Evolutionary conservation across 2,329 filamentous ascomycete species (phyloP).

Genomic region (Thermochaetoides dissita): DNA sequence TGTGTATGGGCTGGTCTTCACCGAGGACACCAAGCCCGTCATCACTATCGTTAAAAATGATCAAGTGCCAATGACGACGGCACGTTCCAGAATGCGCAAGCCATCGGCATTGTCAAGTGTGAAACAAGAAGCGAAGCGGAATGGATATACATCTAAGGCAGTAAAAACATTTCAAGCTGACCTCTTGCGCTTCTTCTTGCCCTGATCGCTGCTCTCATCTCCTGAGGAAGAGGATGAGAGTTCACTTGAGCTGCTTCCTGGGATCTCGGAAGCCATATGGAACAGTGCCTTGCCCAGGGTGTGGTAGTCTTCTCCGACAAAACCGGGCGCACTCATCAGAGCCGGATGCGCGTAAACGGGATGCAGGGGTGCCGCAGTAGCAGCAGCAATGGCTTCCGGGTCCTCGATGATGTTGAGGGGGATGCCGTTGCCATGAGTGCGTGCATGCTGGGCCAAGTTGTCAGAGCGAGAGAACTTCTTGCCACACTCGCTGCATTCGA

Average conservation of each 20-base stretch:
- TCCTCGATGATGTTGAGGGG: slow-evolving; percentile 80
- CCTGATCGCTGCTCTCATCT: slow-evolving; percentile 36
- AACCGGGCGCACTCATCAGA: not conserved
- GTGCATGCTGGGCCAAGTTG: slow-evolving; percentile 89
- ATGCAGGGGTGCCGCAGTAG: slow-evolving; percentile 14
- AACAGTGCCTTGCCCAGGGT: slow-evolving; percentile 66
- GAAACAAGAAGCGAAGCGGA: slow-evolving; percentile 18
- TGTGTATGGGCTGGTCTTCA: not conserved
- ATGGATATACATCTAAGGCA: too few species aligned
- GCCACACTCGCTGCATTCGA: slow-evolving; percentile 91
- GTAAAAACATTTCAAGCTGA: too few species aligned
- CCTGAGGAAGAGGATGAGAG: slow-evolving; percentile 26
- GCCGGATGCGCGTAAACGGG: slow-evolving; percentile 25
- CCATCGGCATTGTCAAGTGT: slow-evolving; percentile 18
- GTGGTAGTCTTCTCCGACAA: slow-evolving; percentile 44
- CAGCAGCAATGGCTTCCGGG: slow-evolving; percentile 35
- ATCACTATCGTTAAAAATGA: slow-evolving; percentile 24
- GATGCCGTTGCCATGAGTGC: slow-evolving; percentile 82
- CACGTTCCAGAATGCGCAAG: slow-evolving; percentile 16
- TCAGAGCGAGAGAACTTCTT: slow-evolving; percentile 99
- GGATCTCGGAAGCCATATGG: slow-evolving; percentile 61
- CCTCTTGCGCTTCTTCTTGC: slow-evolving; percentile 67
- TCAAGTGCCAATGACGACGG: slow-evolving; percentile 23
- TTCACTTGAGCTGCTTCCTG: slow-evolving; percentile 54
- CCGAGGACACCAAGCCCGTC: slow-evolving; percentile 23